Evolutionary conservation across 495 filamentous ascomycete species (phyloP), one percentile per base, ranked within the genome.

Genomic region (Tetracladium setigerum): DNA sequence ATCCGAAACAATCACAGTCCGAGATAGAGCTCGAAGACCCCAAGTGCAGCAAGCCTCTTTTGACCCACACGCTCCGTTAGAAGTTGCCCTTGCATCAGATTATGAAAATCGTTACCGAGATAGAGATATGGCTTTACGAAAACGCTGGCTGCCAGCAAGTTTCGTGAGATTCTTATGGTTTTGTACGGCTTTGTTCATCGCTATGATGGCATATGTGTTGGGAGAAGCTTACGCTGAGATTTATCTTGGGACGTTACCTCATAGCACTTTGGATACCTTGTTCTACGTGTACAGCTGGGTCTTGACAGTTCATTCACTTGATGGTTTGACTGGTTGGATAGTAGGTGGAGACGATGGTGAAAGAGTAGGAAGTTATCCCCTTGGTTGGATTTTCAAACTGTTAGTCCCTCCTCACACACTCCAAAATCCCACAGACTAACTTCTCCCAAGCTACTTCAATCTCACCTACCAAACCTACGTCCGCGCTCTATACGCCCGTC

Each of bases 161-260:
- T 83, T 81, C 52, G 67, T 79, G 38, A 69, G 79, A 8, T 83
- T 83, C 30, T 63, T 83, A n/a, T 83, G 79, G 79, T 83, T 83
- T 56, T 79, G 77, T 56, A 59, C 69, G 30, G 77, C 78, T 2
- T 61, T 83, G n/a, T 69, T 66, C 33, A 72, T 83, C 49, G 75
- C 71, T 17, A 58, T 83, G 42, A 56, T 81, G 22, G 78, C 75
- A 7, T 81, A 81, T 56, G 72, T 81, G 4, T 66, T 81, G 43
- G 78, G 78, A 52, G 78, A 82, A 57, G 75, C 75, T n/a, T 82
- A 82, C 56, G 77, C 77, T 46, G 78, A 81, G 61, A 72, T 79
- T 39, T 83, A 83, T 57, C 66, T 83, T 41, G 70, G 77, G 31
- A 83, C 78, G 14, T 59, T 83, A 44, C 79, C 79, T 9, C 79